These are phyloP conservation scores for Ceratocystis papillata DNA, from an alignment of 2,329 filamentous ascomycete species.

Conservation along the genomic window DNA sequence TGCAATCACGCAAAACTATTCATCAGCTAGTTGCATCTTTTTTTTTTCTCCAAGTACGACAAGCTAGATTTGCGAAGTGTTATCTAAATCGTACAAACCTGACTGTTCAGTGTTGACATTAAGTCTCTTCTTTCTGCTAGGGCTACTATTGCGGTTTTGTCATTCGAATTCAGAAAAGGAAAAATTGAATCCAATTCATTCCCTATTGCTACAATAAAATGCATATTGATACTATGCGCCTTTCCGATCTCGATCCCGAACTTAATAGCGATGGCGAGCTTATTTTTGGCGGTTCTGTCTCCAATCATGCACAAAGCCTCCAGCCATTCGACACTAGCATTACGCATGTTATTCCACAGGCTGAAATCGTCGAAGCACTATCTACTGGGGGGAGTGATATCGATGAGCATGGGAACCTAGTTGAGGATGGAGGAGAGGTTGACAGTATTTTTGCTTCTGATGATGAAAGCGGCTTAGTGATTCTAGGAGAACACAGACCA, in stretches of 20 bases:
- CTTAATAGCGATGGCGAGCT: constrained; percentile 9
- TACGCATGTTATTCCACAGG: neutral
- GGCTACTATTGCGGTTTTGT: neutral
- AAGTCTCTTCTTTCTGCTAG: neutral
- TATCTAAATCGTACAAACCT: neutral
- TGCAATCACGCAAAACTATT: constrained; percentile 10
- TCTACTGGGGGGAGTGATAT: neutral
- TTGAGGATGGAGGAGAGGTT: neutral
- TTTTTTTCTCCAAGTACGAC: neutral
- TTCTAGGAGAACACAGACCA: constrained; percentile 1
- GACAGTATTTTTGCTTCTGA: constrained; percentile 24
- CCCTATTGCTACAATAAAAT: constrained; percentile 4
- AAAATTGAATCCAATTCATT: neutral
- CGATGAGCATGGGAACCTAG: neutral
- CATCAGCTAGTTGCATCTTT: neutral
- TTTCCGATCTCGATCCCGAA: constrained; percentile 15
- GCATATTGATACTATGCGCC: constrained; percentile 21
- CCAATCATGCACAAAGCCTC: neutral
- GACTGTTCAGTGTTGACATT: neutral
- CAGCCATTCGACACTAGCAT: neutral
- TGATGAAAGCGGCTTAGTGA: neutral
- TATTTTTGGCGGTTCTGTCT: constrained; percentile 1
- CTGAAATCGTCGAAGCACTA: neutral
- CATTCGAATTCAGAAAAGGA: neutral
- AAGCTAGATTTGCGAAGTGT: no score